Base-by-base conservation (phyloP, 805 yeast species). In the Maudiozyma serrabonitensis region DNA sequence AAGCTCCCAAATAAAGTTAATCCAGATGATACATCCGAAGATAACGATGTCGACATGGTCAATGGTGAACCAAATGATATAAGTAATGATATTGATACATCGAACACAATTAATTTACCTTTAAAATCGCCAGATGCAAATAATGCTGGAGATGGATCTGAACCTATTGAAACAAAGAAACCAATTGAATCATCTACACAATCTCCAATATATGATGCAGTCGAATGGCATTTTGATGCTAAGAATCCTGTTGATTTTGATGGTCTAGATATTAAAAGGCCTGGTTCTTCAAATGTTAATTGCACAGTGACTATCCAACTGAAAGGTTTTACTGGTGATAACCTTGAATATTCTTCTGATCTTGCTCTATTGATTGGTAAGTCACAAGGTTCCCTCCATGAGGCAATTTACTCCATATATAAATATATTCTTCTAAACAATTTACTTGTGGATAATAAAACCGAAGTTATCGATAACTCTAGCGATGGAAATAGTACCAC, bases 211-310 rank as follows among this genome's bases (percentile, higher is more conserved):
- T 48, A 49, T 7, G 66, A 62, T 50, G 62, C 62, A 13, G 79
- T 91, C 42, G 97, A 93, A 66, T 93, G 99, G 99, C 90, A 89
- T 66, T 90, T 84, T 56, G 84, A 81, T 51, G 67, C 74, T 5
- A 66, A 67, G 39, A 62, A 67, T 50, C 64, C 71, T 15, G 76
- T 75, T 0, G 79, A 81, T 47, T 91, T 91, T 63, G 98, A 93
- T 66, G 97, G 95, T 1, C 69, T 93, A 50, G 97, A 90, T 62
- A 78, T 93, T 49, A 84, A 84, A 60, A 79, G 99, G 59, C 71
- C 76, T 16, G 98, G 98, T 2, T 69, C 73, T 23, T 75, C 74
- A 50, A 81, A 81, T 50, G 70, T 90, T 45, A 74, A 78, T 43
- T 79, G 86, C 46, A 79, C 79, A 49, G 81, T 93, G 49, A 85